Percentiles rank a stretch among this genome's conserved stretches.
Evolutionary conservation across 768 basidiomycete genomes (phyloP).

Genomic region (Naganishia randhawae): DNA sequence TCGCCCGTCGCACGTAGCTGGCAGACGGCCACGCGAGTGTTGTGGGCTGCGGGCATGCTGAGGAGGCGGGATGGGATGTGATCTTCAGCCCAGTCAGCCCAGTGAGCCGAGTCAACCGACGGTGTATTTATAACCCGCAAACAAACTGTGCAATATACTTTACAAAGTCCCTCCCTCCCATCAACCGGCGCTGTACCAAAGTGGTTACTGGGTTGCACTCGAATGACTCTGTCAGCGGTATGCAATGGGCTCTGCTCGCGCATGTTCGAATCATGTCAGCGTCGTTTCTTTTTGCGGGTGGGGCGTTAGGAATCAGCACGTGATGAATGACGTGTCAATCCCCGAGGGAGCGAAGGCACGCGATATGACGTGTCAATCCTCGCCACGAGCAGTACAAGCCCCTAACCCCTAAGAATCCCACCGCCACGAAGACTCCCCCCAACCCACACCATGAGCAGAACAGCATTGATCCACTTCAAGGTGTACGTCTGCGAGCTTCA

Average conservation of each 20-base stretch:
- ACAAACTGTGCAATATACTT: neutral
- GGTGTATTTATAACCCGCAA: neutral
- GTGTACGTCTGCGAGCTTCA: neutral
- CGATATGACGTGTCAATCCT: too few relatives aligned
- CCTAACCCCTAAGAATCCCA: too few relatives aligned
- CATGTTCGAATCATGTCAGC: slow-evolving; percentile 26
- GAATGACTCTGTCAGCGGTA: neutral
- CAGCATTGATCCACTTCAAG: slow-evolving; percentile 8
- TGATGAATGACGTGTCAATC: too few relatives aligned
- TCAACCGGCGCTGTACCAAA: slow-evolving; percentile 21
- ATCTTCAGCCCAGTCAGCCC: neutral
- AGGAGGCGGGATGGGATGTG: neutral
- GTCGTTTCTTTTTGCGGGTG: slow-evolving; percentile 14
- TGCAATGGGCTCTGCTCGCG: slow-evolving; percentile 23
- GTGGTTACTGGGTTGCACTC: slow-evolving; percentile 26
- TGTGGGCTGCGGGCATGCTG: neutral
- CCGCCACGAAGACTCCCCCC: too few relatives aligned
- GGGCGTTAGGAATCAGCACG: neutral
- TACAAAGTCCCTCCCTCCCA: neutral
- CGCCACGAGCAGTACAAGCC: too few relatives aligned
- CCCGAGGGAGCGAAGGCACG: too few relatives aligned
- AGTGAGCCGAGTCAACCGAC: neutral
- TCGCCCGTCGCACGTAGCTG: slow-evolving; percentile 42
- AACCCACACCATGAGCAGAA: neutral
- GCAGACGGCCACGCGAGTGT: slow-evolving; percentile 26